Conservation (phyloP, 1,139 yeast species). For the Suhomyces terraborum region DNA sequence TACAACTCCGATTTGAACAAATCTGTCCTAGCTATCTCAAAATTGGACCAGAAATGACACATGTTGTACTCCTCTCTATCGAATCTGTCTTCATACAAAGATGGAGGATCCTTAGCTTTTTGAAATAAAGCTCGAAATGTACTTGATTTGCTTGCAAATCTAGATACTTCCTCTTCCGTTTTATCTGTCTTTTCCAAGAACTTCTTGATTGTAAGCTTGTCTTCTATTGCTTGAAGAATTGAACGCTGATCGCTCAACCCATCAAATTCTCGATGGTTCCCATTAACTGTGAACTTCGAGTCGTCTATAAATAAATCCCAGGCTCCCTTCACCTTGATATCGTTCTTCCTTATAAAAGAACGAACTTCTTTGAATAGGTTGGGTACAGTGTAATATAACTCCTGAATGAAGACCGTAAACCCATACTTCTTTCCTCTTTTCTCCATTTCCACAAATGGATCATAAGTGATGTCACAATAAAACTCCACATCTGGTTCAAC, state of each 20-base stretch:
- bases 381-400: constrained; percentile 77
- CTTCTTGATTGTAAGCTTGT: constrained; percentile 28
- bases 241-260: constrained; percentile 21
- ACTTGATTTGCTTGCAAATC: constrained; percentile 14
- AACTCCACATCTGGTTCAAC: constrained; percentile 90
- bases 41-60: constrained; percentile 94
- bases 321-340: constrained; percentile 53
- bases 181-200: constrained; percentile 22
- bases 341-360: constrained; percentile 52
- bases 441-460: constrained; percentile 84
- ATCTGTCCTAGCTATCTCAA: constrained; percentile 83
- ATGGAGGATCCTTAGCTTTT: constrained; percentile 32
- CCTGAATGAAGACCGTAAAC: constrained; percentile 74
- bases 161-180: constrained; percentile 18
- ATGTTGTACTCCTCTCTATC: constrained; percentile 71
- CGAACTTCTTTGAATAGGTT: constrained; percentile 72
- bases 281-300: constrained; percentile 28
- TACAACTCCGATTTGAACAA: constrained; percentile 67
- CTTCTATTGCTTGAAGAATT: constrained; percentile 31
- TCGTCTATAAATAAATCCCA: constrained; percentile 58
- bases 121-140: constrained; percentile 25
- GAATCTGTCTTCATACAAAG: constrained; percentile 52
- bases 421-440: constrained; percentile 73
- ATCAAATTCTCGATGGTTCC: constrained; percentile 25
- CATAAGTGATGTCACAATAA: constrained; percentile 87